phyloP scores from a whole-genome alignment of 2,329 filamentous ascomycete species.

The Botryotinia convoluta region DNA sequence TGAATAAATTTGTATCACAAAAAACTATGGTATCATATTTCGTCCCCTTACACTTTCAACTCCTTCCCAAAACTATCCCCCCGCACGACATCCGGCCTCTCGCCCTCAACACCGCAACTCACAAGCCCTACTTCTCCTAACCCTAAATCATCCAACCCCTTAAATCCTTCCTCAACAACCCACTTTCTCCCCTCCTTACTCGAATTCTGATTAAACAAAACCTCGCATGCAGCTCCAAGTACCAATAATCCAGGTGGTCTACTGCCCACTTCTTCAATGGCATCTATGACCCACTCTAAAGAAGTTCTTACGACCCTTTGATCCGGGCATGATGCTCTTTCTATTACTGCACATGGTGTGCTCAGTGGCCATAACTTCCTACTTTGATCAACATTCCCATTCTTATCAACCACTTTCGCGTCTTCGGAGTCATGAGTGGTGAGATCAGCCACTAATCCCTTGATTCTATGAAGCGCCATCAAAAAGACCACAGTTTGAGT shows the following conservation, averaged over 20 bases:
- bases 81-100: slow-evolving; percentile 22
- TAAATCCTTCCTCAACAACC: slow-evolving; percentile 85
- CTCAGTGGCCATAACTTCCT: slow-evolving; percentile 62
- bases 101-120: slow-evolving; percentile 21
- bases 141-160: slow-evolving; percentile 57
- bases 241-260: slow-evolving; percentile 86
- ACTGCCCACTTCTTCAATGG: slow-evolving; percentile 85
- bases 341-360: slow-evolving; percentile 91
- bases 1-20: neutral
- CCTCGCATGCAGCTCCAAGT: slow-evolving; percentile 79
- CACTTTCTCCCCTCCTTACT: slow-evolving; percentile 62
- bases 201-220: slow-evolving; percentile 52
- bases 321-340: slow-evolving; percentile 90
- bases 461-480: slow-evolving; percentile 89
- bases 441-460: slow-evolving; percentile 69
- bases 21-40: neutral
- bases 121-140: slow-evolving; percentile 27
- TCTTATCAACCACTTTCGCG: slow-evolving; percentile 35
- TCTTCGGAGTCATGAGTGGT: slow-evolving; percentile 45
- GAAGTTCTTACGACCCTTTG: slow-evolving; percentile 91
- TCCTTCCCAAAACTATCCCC: slow-evolving; percentile 27
- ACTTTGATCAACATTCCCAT: slow-evolving; percentile 35
- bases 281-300: slow-evolving; percentile 71
- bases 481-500: slow-evolving; percentile 87
- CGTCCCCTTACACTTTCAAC: slow-evolving; percentile 22